These are phyloP conservation scores for Diplosphaera chodatii DNA, from an alignment of 139 green algal species.

Conservation along the genomic window DNA sequence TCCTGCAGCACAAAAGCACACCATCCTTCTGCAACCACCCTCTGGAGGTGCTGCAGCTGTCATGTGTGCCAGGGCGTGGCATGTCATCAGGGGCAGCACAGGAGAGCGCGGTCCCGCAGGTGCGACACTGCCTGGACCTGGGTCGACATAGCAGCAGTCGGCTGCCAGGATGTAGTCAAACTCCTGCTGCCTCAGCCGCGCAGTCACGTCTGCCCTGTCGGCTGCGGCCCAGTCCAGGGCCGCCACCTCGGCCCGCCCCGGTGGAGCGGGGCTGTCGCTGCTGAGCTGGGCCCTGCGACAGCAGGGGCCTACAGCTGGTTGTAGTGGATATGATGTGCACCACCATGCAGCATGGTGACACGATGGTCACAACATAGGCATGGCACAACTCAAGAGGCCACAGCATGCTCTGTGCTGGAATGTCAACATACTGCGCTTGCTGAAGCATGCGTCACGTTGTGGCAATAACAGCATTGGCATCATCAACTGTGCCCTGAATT, in stretches of 20 bases:
- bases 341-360: neutral
- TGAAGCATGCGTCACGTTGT: too few relatives aligned
- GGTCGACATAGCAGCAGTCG: slow-evolving; percentile 38
- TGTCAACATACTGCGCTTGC: too few relatives aligned
- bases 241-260: slow-evolving; percentile 10
- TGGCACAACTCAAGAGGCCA: too few relatives aligned
- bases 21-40: slow-evolving; percentile 4
- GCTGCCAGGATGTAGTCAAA: slow-evolving; percentile 24
- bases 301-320: neutral
- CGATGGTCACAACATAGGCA: too few relatives aligned
- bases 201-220: slow-evolving; percentile 19
- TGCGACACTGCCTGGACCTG: too few relatives aligned
- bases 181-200: neutral
- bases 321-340: too few relatives aligned
- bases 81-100: too few relatives aligned
- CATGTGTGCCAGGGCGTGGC: neutral
- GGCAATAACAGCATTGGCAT: too few relatives aligned
- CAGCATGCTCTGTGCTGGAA: too few relatives aligned
- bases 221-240: slow-evolving; percentile 28
- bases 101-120: too few relatives aligned
- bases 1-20: neutral
- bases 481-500: too few relatives aligned
- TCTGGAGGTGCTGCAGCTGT: neutral
- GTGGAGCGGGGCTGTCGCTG: neutral
- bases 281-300: neutral